Evolutionary conservation across 225 moss, liverwort and hornwort species (phyloP), one percentile per base, ranked within the genome.

Genomic region (Bryum argenteum): DNA sequence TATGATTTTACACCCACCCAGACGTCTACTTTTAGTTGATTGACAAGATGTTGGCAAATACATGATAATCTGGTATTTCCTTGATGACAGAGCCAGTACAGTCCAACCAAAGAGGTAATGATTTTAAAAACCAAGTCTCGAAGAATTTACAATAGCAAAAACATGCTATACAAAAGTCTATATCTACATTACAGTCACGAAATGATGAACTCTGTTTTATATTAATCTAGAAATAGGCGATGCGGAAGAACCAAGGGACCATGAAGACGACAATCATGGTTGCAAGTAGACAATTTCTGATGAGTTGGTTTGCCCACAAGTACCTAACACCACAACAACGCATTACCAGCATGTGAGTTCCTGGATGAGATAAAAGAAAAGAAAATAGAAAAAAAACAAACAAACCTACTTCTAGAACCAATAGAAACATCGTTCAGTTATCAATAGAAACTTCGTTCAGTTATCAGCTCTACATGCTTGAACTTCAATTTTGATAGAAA

Each of bases 241-340:
- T 82, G 79, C 87, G 87, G 79, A 89, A 89, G 66, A 89, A 83
- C 89, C 89, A 89, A 1, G 89, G 89, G 54, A 89, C 77, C 86
- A 89, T 83, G 86, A 86, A 89, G 61, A 86, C 66, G 63, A 89
- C 62, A 75, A 89, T 75, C 74, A 86, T 71, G 76, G 80, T 86
- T 63, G 83, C 81, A 10, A 89, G 78, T 5, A 89, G 55, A 17
- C 79, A 79, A 54, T 89, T 86, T 84, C 85, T 64, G 76, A 89
- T 47, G 74, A 83, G 83, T 63, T 83, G 89, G 63, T 84, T 87
- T 66, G 79, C 81, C 89, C 89, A 89, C 23, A 81, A 81, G 81
- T 79, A 87, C 87, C 87, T 81, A 75, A 79, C 33, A 76, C 38
- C 79, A 85, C 81, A 77, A 72, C 66, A 70, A 76, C 42, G 66